Conservation (phyloP, 352 stramenopile genomes). For the Peronospora belbahrii region DNA sequence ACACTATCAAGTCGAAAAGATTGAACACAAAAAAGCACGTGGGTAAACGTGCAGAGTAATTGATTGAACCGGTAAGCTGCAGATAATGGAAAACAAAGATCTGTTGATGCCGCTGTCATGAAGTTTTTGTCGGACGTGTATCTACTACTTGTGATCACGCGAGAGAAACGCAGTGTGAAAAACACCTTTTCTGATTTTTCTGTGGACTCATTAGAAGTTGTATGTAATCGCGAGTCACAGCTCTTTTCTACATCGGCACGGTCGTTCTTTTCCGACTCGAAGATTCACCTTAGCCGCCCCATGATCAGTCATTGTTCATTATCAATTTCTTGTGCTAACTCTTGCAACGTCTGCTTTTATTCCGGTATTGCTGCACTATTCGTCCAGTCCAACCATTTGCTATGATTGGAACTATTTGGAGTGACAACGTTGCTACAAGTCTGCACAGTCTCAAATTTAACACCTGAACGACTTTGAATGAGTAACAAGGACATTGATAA, state of each 20-base stretch:
- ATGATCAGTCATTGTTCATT: slow-evolving; percentile 34
- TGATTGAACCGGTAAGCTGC: too few species aligned
- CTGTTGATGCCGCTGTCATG: slow-evolving; percentile 34
- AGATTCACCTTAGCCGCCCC: too few species aligned
- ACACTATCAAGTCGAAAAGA: too few species aligned
- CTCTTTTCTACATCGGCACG: slow-evolving; percentile 16
- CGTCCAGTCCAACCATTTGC: too few species aligned
- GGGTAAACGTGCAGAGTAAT: too few species aligned
- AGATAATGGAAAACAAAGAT: too few species aligned
- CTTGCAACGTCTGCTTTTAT: slow-evolving; percentile 22
- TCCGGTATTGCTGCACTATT: too few species aligned
- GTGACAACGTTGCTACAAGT: too few species aligned
- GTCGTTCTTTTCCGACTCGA: slow-evolving; percentile 12
- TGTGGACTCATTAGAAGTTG: slow-evolving; percentile 38
- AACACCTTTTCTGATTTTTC: slow-evolving; percentile 56
- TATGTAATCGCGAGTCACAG: slow-evolving; percentile 25
- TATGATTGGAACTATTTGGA: too few species aligned
- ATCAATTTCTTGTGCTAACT: slow-evolving; percentile 45
- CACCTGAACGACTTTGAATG: too few species aligned
- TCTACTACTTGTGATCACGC: slow-evolving; percentile 37
- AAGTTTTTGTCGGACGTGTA: slow-evolving; percentile 58
- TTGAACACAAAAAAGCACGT: too few species aligned
- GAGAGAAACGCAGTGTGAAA: slow-evolving; percentile 60
- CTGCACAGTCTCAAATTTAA: too few species aligned
- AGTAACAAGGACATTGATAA: slow-evolving; percentile 2